Evolutionary conservation across 371 early-diverging fungal genomes (phyloP).

Genomic region (Lichtheimia hyalospora): DNA sequence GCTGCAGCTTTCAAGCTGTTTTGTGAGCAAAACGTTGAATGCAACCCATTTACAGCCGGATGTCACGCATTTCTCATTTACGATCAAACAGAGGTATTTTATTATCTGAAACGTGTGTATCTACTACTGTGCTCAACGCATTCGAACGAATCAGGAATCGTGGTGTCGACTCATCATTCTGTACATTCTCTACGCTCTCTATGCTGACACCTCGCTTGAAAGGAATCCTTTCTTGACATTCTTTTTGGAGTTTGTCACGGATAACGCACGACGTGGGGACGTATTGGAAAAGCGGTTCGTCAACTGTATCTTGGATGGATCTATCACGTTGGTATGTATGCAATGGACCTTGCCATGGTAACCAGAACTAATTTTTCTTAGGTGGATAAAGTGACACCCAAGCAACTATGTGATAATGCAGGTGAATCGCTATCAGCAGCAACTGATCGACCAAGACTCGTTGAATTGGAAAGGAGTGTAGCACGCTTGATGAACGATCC

Average conservation of each 20-base stretch:
- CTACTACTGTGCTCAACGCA: neutral
- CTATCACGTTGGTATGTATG: slow-evolving; percentile 7
- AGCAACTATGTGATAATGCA: slow-evolving; percentile 23
- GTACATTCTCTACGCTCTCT: slow-evolving; percentile 38
- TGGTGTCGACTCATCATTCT: slow-evolving; percentile 30
- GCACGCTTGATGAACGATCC: slow-evolving; percentile 33
- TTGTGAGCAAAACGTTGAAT: slow-evolving; percentile 8
- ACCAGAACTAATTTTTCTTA: neutral
- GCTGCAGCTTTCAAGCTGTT: slow-evolving; percentile 8
- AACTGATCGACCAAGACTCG: slow-evolving; percentile 2
- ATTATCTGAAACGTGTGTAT: neutral
- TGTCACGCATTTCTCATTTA: slow-evolving; percentile 17
- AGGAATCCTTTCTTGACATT: slow-evolving; percentile 47
- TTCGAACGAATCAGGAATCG: slow-evolving; percentile 7
- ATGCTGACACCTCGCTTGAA: slow-evolving; percentile 27
- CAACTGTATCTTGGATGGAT: slow-evolving; percentile 35
- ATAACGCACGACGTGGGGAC: slow-evolving; percentile 9
- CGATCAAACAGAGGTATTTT: slow-evolving; percentile 14
- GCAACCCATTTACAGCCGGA: slow-evolving; percentile 15
- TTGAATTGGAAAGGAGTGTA: slow-evolving; percentile 20
- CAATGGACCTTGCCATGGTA: too few relatives aligned
- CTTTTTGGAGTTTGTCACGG: slow-evolving; percentile 36
- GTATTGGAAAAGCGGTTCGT: slow-evolving; percentile 35
- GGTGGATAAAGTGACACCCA: slow-evolving; percentile 23
- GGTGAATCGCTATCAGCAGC: neutral